Percentiles rank a stretch among this genome's conserved stretches.
phyloP scores from a whole-genome alignment of 768 basidiomycete genomes.

The Leccinellum luteum region DNA sequence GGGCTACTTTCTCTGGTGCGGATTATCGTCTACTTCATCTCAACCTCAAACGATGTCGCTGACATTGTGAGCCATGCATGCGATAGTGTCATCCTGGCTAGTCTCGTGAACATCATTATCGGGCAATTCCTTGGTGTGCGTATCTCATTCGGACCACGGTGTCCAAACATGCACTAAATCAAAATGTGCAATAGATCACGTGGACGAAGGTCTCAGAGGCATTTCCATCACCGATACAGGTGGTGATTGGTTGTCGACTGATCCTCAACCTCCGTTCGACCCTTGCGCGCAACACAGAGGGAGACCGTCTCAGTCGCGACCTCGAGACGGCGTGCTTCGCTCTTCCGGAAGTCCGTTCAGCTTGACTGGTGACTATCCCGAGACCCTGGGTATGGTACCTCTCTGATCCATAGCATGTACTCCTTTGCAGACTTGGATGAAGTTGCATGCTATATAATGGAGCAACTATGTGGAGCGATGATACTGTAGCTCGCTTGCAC shows the following conservation, averaged over 20 bases:
- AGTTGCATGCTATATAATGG: background rate
- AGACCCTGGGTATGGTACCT: background rate
- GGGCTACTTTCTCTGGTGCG: constrained; percentile 3
- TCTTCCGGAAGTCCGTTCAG: background rate
- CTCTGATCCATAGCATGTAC: background rate
- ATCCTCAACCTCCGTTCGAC: background rate
- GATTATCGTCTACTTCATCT: background rate
- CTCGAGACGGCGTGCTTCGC: background rate
- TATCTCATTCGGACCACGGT: background rate
- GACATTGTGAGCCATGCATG: background rate
- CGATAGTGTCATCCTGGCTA: background rate
- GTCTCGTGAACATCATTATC: background rate
- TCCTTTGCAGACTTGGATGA: background rate
- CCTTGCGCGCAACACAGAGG: background rate
- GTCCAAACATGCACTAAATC: background rate
- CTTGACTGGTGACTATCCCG: background rate
- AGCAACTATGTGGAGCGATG: too few species aligned
- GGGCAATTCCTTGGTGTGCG: constrained; percentile 5
- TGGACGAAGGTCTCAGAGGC: constrained; percentile 9
- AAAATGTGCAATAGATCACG: background rate
- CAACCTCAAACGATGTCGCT: background rate
- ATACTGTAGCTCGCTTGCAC: too few species aligned
- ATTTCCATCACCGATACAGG: background rate
- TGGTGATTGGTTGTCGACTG: background rate
- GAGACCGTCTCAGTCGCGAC: background rate